Evolutionary conservation across 805 yeast species (phyloP), one percentile per base, ranked within the genome.

Genomic region (Jamesozyma gamospora): DNA sequence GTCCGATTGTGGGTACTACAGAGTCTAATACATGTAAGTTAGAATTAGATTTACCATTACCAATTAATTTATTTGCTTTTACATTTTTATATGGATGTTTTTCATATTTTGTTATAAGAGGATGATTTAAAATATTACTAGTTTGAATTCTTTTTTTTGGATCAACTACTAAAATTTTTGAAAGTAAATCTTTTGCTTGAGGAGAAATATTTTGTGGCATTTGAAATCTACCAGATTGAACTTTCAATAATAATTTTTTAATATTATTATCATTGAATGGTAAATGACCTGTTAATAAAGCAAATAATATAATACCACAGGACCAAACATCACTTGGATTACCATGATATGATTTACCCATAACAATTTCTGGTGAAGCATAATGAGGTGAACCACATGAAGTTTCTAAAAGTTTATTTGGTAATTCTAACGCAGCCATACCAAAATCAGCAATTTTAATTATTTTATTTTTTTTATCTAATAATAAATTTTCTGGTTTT

Each of bases 321-420:
- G 90, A 81, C 94, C 94, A 83, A 31, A 83, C 81, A 63, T 83
- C 94, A 44, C 87, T 78, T 28, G 88, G 87, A 25, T 83, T 79
- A 15, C 94, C 94, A 59, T 82, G 87, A 53, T 83, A 83, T 40
- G 75, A 74, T 51, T 74, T 72, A 14, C 92, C 90, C 51, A 78
- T 71, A 15, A 83, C 90, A 46, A 83, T 82, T 61, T 83, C 94
- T 0, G 94, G 94, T 2, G 94, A 83, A 6, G 92, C 92, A 59
- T 83, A 83, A 64, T 83, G 94, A 15, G 94, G 94, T 17, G 88
- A 80, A 4, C 94, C 94, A 65, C 94, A 83, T 13, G 85, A 77
- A 4, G 94, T 83, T 58, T 81, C 86, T 39, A 83, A 65, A 40
- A 83, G 63, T 56, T 74, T 74, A 39, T 79, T 84, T 41, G 75